Evolutionary conservation across 2,329 filamentous ascomycete genomes (phyloP).

Genomic region (Trichophyton equinum): DNA sequence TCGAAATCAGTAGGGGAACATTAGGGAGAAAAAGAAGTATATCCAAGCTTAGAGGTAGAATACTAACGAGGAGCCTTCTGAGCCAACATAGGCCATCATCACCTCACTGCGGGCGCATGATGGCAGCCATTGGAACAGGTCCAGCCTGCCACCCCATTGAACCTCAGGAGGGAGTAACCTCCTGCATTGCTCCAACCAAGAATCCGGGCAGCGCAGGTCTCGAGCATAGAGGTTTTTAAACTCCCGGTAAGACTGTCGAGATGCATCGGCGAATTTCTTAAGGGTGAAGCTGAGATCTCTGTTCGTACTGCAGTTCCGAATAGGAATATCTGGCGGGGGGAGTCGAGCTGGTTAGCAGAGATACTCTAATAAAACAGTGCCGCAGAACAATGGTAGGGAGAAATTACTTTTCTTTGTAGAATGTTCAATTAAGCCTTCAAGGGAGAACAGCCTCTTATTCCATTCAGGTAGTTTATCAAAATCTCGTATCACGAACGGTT

Average conservation of each 20-base stretch:
- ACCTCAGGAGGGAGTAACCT: constrained; percentile 22
- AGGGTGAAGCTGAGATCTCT: constrained; percentile 24
- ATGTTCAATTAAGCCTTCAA: constrained; percentile 21
- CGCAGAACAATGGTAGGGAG: neutral
- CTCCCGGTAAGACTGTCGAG: constrained; percentile 14
- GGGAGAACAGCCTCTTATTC: constrained; percentile 19
- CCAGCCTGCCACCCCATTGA: constrained; percentile 23
- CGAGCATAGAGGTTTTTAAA: constrained; percentile 25
- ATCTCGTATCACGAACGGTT: constrained; percentile 25
- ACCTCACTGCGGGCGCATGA: constrained; percentile 25
- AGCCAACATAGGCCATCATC: constrained; percentile 28
- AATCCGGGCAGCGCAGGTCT: constrained; percentile 23
- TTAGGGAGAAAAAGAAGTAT: neutral
- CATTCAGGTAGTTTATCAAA: constrained; percentile 23
- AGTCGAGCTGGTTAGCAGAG: neutral
- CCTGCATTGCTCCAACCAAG: constrained; percentile 22
- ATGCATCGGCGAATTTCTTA: constrained; percentile 22
- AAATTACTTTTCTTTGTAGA: constrained; percentile 24
- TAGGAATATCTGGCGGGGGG: constrained; percentile 18
- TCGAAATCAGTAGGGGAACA: neutral
- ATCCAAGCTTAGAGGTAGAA: neutral
- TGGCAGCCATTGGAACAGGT: constrained; percentile 26
- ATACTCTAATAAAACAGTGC: neutral
- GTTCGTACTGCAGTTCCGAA: constrained; percentile 25
- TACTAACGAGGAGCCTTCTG: constrained; percentile 21